phyloP scores from a whole-genome alignment of 2,329 filamentous ascomycete genomes.

The Teratosphaeria viscida region DNA sequence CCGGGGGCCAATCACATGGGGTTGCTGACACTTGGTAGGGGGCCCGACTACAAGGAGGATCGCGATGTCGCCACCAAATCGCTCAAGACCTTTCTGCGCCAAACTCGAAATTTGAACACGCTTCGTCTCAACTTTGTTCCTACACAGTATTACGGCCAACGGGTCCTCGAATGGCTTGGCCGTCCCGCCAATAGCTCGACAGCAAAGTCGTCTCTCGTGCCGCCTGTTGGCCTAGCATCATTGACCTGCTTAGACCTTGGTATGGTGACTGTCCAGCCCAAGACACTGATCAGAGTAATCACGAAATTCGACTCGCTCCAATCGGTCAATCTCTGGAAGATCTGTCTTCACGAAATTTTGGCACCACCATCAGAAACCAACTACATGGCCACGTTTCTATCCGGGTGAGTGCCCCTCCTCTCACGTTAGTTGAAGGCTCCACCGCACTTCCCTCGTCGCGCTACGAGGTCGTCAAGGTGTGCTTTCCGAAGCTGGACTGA shows the following conservation, averaged over 20 bases:
- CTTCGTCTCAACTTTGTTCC: conserved; percentile 18
- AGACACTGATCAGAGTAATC: conserved; percentile 8
- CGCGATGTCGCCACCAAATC: neutral
- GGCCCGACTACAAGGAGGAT: neutral
- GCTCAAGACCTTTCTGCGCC: conserved; percentile 11
- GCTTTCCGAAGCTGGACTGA: too few species aligned
- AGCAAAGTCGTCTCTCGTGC: neutral
- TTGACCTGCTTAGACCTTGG: conserved; percentile 12
- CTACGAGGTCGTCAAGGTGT: too few species aligned
- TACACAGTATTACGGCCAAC: neutral
- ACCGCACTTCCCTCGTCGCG: neutral
- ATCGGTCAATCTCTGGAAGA: conserved; percentile 15
- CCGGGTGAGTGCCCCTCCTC: neutral
- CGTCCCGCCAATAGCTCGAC: neutral
- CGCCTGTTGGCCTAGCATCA: conserved; percentile 4
- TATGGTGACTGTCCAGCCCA: conserved; percentile 4
- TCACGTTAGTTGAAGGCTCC: neutral
- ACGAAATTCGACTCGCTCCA: conserved; percentile 11
- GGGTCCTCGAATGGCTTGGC: conserved; percentile 2
- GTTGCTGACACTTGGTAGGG: neutral
- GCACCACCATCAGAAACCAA: neutral
- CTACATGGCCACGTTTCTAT: neutral
- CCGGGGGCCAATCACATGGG: neutral
- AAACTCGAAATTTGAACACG: conserved; percentile 7
- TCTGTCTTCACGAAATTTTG: neutral